Evolutionary conservation across 225 moss, liverwort and hornwort genomes (phyloP), one percentile per base, ranked within the genome.

Genomic region (Bryoerythrophyllum caledonicum): DNA sequence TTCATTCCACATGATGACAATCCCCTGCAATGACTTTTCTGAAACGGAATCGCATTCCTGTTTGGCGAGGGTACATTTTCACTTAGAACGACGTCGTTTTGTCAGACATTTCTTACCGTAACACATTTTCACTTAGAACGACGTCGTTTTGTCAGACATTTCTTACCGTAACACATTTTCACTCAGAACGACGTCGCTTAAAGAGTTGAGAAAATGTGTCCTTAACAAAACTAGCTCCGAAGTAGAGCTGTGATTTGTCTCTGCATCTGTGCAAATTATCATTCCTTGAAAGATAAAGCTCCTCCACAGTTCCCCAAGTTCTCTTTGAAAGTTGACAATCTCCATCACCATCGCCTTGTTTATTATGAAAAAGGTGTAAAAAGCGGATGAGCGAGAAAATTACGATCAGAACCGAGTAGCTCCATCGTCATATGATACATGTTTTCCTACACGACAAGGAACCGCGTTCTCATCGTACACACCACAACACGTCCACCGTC

Each of bases 401-500:
- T 38, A 8, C 38, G 9, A 38, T 82, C 82, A 88, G 57, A 76
- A 83, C 10, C 74, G 72, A 28, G 81, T 86, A 53, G 65, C 80
- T 43, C 88, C 88, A 76, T 86, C 84, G 40, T 86, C 83, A 57
- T 84, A 89, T 14, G 74, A 79, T 9, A 77, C 73, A 74, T 89
- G 83, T 7, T 70, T 80, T 51, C 88, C 77, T 68, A 65, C 60
- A 58, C 66, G 76, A 68, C 86, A 86, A 76, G 86, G 79, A 65
- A 23, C 76, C 54, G 76, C 76, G 11, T 77, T 81, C 51, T 80
- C 79, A 30, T 60, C 78, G 40, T 86, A 86, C 38, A 83, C 78
- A 26, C 81, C 81, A 74, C 88, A 86, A 46, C 86, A 88, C 27
- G 80, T 88, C 88, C 83, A 88, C 74, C 81, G 72, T 21, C 70